phyloP scores from a whole-genome alignment of 768 basidiomycete species.

The Mycena alexandri region DNA sequence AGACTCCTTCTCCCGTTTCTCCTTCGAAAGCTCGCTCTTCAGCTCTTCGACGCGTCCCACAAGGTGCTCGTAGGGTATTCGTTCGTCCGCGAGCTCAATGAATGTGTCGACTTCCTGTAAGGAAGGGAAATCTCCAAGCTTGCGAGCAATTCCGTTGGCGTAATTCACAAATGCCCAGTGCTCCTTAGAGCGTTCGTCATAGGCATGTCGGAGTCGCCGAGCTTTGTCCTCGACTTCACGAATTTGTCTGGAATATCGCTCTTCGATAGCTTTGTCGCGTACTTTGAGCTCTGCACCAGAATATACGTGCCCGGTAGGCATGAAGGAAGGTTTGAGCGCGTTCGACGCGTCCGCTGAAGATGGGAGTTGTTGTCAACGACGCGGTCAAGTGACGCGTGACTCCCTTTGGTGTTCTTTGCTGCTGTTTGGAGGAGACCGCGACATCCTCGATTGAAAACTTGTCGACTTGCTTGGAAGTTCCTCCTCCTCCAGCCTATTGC shows the following conservation, averaged over 20 bases:
- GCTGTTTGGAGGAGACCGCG: neutral
- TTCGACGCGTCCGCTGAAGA: slow-evolving; percentile 20
- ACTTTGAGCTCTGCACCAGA: slow-evolving; percentile 50
- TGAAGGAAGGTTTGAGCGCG: slow-evolving; percentile 9
- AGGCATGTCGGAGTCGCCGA: slow-evolving; percentile 48
- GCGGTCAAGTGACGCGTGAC: slow-evolving; percentile 15
- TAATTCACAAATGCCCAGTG: slow-evolving; percentile 54
- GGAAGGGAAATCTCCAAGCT: slow-evolving; percentile 57
- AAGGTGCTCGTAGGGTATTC: slow-evolving; percentile 51
- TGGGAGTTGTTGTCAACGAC: slow-evolving; percentile 17
- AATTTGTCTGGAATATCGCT: slow-evolving; percentile 51
- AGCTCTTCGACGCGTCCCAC: slow-evolving; percentile 50
- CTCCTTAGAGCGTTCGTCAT: slow-evolving; percentile 53
- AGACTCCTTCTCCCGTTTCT: slow-evolving; percentile 35
- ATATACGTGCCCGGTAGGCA: slow-evolving; percentile 35
- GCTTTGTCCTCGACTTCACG: slow-evolving; percentile 46
- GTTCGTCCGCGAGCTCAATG: slow-evolving; percentile 53
- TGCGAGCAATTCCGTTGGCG: slow-evolving; percentile 52
- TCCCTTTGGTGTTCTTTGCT: neutral
- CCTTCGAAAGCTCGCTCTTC: slow-evolving; percentile 40
- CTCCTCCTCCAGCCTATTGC: too few species aligned
- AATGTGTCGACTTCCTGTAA: slow-evolving; percentile 57
- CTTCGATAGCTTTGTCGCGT: slow-evolving; percentile 53
- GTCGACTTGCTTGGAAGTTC: too few species aligned
- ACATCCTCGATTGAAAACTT: neutral